Conservation (phyloP, 805 yeast species). For the Tanozyma kutaoensis region DNA sequence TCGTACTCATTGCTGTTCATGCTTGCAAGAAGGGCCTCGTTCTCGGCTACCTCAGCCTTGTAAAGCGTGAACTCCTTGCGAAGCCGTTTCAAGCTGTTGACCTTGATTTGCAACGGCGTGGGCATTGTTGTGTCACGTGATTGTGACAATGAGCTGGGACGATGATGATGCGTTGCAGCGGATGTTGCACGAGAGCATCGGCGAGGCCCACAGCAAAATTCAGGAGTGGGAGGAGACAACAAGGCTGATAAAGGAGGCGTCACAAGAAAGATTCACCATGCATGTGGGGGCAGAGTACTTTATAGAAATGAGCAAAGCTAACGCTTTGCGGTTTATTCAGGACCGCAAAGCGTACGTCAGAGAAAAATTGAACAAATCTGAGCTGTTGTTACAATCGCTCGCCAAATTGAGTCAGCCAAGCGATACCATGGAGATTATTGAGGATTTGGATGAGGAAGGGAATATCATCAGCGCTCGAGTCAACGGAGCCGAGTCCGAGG, state of each 20-base stretch:
- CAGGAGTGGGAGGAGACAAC: no score
- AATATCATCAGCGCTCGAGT: conserved; percentile 33
- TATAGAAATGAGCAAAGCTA: not conserved
- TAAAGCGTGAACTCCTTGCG: conserved; percentile 56
- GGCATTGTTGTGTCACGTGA: no score
- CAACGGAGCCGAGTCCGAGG: conserved; percentile 13
- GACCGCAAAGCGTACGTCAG: conserved; percentile 1
- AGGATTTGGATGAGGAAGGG: conserved; percentile 70
- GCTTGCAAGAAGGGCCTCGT: conserved; percentile 31
- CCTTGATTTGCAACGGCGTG: conserved; percentile 34
- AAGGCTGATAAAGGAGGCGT: conserved; percentile 1
- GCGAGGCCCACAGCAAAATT: no score
- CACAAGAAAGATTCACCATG: conserved; percentile 1
- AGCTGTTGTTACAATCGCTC: not conserved
- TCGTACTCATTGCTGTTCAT: conserved; percentile 53
- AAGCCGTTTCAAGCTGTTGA: conserved; percentile 54
- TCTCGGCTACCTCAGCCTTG: conserved; percentile 43
- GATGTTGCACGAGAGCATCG: no score
- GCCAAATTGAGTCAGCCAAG: conserved; percentile 18
- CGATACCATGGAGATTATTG: conserved; percentile 74
- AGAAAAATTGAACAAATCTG: conserved; percentile 10
- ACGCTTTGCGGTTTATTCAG: not conserved
- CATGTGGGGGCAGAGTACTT: conserved; percentile 3
- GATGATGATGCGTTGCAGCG: no score
- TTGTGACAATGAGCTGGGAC: no score